Evolutionary conservation across 176 grass and related monocot species (phyloP).

Genomic region (Aegilops bicornis): DNA sequence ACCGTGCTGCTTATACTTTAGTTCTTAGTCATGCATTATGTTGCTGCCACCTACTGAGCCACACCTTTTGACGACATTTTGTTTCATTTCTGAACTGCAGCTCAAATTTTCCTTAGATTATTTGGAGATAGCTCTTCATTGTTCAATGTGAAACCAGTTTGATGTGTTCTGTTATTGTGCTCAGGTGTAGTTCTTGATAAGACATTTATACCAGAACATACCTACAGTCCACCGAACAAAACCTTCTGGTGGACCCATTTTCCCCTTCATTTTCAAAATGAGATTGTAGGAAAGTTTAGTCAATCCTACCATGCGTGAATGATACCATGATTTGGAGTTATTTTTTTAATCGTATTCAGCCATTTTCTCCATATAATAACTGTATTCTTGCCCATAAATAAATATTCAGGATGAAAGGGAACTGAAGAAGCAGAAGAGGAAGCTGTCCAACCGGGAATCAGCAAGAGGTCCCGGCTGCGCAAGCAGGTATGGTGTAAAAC

Average conservation of each 20-base stretch:
- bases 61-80: neutral
- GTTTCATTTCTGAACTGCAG: neutral
- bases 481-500: constrained; percentile 68
- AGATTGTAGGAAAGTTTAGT: neutral
- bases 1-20: neutral
- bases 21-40: neutral
- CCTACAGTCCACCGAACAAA: neutral
- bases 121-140: neutral
- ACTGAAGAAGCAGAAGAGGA: constrained; percentile 87
- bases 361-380: neutral
- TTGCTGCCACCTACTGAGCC: neutral
- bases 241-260: neutral
- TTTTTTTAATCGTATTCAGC: neutral
- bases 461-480: constrained; percentile 85
- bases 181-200: neutral
- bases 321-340: neutral
- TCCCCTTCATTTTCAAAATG: neutral
- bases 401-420: constrained; percentile 87
- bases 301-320: neutral
- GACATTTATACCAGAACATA: neutral
- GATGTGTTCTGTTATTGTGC: neutral
- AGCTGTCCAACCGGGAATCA: constrained; percentile 96
- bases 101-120: neutral
- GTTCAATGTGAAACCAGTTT: neutral
- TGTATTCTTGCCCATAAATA: constrained; percentile 1